phyloP scores from a whole-genome alignment of 129 eudicot genomes.

The Centella asiatica region DNA sequence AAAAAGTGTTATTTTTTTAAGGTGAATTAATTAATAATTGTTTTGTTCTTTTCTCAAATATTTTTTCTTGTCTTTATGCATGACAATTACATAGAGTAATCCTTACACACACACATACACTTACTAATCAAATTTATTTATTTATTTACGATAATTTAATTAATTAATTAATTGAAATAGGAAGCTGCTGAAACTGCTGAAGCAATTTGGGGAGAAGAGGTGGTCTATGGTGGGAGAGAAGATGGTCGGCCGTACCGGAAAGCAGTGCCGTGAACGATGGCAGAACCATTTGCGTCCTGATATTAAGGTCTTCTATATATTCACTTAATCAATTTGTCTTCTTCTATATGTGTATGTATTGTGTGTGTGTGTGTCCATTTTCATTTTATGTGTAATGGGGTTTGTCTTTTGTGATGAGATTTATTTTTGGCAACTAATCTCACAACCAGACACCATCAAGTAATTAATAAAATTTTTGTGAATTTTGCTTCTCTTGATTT shows the following conservation, averaged over 20 bases:
- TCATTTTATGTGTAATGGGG: neutral
- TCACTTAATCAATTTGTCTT: neutral
- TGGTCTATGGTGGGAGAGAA: constrained; percentile 58
- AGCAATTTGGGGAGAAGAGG: constrained; percentile 40
- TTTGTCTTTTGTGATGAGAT: too few relatives aligned
- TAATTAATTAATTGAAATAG: too few relatives aligned
- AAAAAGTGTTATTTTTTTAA: neutral
- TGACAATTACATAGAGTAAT: too few relatives aligned
- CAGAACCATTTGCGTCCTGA: constrained; percentile 73
- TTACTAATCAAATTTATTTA: too few relatives aligned
- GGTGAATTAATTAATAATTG: neutral
- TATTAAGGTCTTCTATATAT: constrained; percentile 38
- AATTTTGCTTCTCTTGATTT: neutral
- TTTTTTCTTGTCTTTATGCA: too few relatives aligned
- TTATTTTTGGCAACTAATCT: neutral
- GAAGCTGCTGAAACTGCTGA: constrained; percentile 39
- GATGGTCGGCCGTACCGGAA: constrained; percentile 56
- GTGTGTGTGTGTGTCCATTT: neutral
- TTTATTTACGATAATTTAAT: too few relatives aligned
- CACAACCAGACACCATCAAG: neutral
- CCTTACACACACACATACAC: too few relatives aligned
- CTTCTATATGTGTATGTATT: neutral
- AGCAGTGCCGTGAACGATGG: constrained; percentile 81
- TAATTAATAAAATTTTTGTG: too few relatives aligned
- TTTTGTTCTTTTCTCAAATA: too few relatives aligned